Evolutionary conservation across 371 early-diverging fungal genomes (phyloP).

Genomic region (Actinomortierella wolfii): DNA sequence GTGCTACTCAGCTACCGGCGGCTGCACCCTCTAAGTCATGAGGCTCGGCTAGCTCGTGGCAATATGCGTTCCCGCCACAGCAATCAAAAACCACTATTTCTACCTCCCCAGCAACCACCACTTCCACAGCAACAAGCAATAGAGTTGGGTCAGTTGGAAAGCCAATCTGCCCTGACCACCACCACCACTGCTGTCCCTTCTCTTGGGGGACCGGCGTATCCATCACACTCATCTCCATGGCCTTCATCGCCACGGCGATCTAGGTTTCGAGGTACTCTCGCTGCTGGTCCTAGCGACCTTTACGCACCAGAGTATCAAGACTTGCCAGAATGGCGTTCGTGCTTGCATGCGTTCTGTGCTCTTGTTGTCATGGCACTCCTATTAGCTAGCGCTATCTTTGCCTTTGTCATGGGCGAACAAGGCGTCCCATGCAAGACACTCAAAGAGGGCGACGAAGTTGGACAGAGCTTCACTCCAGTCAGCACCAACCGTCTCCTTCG

Average conservation of each 20-base stretch:
- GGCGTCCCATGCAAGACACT: conserved; percentile 10
- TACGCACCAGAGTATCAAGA: neutral
- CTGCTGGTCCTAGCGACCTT: neutral
- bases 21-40: neutral
- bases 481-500: neutral
- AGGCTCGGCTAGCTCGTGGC: too few species aligned
- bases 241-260: neutral
- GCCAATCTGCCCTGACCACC: too few species aligned
- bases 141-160: too few species aligned
- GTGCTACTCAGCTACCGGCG: conserved; percentile 21
- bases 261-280: neutral
- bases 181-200: too few species aligned
- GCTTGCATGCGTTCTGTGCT: conserved; percentile 21
- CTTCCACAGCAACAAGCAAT: too few species aligned
- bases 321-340: neutral
- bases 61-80: too few species aligned
- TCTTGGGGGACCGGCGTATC: too few species aligned
- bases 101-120: too few species aligned
- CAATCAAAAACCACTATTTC: too few species aligned
- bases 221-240: conserved; percentile 1
- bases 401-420: conserved; percentile 10
- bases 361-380: conserved; percentile 20
- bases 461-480: neutral
- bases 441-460: neutral
- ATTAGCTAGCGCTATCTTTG: conserved; percentile 12